Evolutionary conservation across 495 filamentous ascomycete genomes (phyloP), one percentile per base, ranked within the genome.

Genomic region (Penicillium pancosmium): DNA sequence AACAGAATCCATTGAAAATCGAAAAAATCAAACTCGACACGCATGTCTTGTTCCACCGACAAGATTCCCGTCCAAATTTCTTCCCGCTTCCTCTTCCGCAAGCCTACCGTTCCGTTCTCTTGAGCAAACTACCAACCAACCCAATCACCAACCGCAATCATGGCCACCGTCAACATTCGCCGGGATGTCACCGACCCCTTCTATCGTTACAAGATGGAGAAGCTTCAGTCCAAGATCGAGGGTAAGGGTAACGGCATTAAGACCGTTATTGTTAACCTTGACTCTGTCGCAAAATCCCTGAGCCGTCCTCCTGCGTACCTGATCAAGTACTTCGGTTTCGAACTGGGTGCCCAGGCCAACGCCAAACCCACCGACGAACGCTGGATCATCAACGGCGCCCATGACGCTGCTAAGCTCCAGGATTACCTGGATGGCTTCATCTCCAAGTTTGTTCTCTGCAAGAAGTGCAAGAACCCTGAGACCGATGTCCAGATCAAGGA

Each of bases 141-240:
- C 13, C 16, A 51, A 41, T 47, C 60, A 56, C 58, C 60, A 68
- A 80, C 77, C 79, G 84, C 82, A 81, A 86, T 61, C 76, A 93
- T 93, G 90, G 87, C 87, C 77, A 90, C 88, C 78, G 82, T 98
- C 84, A 98, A 98, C 79, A 93, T 98, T 83, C 93, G 93, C 75
- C 91, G 94, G 78, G 95, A 98, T 91, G 87, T 97, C 80, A 88
- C 86, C 80, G 94, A 98, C 80, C 90, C 91, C 75, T 98, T 97
- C 89, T 98, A 98, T 79, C 94, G 94, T 77, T 98, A 98, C 86
- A 98, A 98, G 85, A 98, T 98, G 94, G 94, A 98, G 80, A 86
- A 84, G 62, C 82, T 98, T 71, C 91, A 93, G 83, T 96, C 94
- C 76, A 98, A 98, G 85, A 94, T 98, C 69, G 94, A 98, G 79